Evolutionary conservation across 805 yeast species (phyloP), one percentile per base, ranked within the genome.

Genomic region (Lachancea fermentati): DNA sequence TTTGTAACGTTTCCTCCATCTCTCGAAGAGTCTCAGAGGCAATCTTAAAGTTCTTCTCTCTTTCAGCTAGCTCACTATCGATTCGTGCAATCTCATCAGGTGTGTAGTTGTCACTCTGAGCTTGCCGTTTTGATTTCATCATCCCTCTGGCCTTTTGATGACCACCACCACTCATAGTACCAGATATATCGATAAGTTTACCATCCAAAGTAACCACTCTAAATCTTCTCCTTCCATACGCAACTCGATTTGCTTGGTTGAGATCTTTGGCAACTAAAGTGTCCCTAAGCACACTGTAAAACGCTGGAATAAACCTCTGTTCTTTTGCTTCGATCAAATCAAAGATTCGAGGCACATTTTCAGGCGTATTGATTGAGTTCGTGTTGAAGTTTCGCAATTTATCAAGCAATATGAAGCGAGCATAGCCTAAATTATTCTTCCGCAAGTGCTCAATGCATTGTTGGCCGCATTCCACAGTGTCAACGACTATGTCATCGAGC

Each of bases 161-260:
- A 39, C 97, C 98, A 64, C 99, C 99, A 52, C 99, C 99, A 34
- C 95, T 79, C 81, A 94, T 80, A 1, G 97, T 85, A 62, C 99
- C 99, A 2, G 95, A 84, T 12, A 81, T 78, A 53, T 89, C 97
- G 42, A 93, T 91, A 16, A 93, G 67, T 51, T 87, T 83, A 17
- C 99, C 99, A 59, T 85, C 95, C 6, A 88, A 60, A 0, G 97
- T 88, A 0, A 94, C 97, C 17, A 91, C 97, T 51, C 95, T 75
- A 72, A 77, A 85, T 52, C 97, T 69, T 50, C 70, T 78, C 13
- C 71, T 68, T 1, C 95, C 93, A 65, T 82, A 91, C 0, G 98
- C 97, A 22, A 91, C 93, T 30, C 72, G 66, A 47, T 86, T 83
- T 1, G 98, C 99, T 53, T 84, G 87, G 24, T 72, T 72, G 46